phyloP scores from a whole-genome alignment of 106 monocot species.

The Xerophyta viscosa region DNA sequence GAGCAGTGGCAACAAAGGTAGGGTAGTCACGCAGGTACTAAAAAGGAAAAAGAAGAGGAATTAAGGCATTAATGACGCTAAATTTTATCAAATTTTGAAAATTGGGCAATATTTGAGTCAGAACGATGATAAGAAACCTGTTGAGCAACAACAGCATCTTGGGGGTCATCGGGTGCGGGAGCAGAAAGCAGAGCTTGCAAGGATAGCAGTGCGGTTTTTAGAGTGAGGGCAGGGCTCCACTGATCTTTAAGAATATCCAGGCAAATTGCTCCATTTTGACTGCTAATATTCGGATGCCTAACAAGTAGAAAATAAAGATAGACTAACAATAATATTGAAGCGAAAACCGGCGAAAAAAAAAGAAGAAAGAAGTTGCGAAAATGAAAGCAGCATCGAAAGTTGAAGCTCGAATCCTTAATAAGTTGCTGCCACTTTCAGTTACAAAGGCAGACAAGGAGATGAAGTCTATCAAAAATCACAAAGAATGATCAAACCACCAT shows the following conservation, averaged over 20 bases:
- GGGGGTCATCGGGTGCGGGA: slow-evolving; percentile 94
- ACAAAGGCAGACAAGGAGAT: too few relatives aligned
- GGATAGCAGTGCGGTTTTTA: slow-evolving; percentile 92
- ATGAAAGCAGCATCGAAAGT: too few relatives aligned
- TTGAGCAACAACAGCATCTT: slow-evolving; percentile 97
- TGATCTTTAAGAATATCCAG: slow-evolving; percentile 98
- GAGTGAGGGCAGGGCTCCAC: slow-evolving; percentile 95
- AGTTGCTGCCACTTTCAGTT: not conserved
- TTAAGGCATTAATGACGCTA: not conserved
- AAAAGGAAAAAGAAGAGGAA: not conserved
- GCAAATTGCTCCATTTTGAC: slow-evolving; percentile 99
- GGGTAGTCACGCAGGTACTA: slow-evolving; percentile 81
- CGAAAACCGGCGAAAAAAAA: not conserved
- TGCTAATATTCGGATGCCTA: slow-evolving; percentile 99
- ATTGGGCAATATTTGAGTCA: not conserved
- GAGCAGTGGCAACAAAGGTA: slow-evolving; percentile 76
- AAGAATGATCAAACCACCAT: too few relatives aligned
- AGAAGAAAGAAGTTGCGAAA: too few relatives aligned
- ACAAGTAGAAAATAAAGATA: slow-evolving; percentile 8
- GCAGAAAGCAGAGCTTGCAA: slow-evolving; percentile 92
- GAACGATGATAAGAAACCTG: slow-evolving; percentile 40
- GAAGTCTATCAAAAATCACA: not conserved
- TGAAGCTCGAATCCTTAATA: not conserved
- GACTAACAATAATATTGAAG: not conserved
- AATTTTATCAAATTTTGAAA: not conserved